These are phyloP conservation scores for Vitis hybrid DNA, from an alignment of 177 flowering plant genomes.

Conservation along the genomic window DNA sequence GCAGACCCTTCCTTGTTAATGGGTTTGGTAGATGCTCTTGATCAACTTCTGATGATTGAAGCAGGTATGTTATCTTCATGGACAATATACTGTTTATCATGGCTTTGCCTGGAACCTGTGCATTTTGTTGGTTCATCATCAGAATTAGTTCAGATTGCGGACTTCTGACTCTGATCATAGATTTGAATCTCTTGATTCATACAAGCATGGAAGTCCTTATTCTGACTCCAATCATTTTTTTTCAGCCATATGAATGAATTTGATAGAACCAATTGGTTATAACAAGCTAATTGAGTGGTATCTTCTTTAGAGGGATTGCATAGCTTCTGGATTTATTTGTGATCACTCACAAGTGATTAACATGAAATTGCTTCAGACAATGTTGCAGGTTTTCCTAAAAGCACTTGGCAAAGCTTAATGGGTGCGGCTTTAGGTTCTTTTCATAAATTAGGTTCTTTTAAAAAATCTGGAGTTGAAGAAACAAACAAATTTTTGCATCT, in stretches of 20 bases:
- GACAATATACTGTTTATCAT: neutral
- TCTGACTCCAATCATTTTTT: too few relatives aligned
- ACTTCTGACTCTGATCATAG: too few relatives aligned
- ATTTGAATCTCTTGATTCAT: too few relatives aligned
- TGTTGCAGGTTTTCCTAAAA: conserved; percentile 47
- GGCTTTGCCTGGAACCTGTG: neutral
- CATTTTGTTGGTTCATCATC: too few relatives aligned
- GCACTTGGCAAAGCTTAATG: conserved; percentile 65
- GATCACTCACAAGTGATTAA: neutral
- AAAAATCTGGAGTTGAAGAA: conserved; percentile 25
- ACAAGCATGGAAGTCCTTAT: too few relatives aligned
- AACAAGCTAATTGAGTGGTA: neutral
- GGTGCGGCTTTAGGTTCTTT: conserved; percentile 72
- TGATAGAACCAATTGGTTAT: too few relatives aligned
- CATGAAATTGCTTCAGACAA: conserved; percentile 30
- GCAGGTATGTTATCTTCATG: conserved; percentile 39
- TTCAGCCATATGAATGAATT: too few relatives aligned
- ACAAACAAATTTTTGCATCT: conserved; percentile 44
- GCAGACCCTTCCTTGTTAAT: conserved; percentile 37
- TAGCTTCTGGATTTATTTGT: neutral
- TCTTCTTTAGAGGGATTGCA: neutral
- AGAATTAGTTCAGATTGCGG: too few relatives aligned
- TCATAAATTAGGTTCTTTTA: conserved; percentile 21
- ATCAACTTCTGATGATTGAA: conserved; percentile 40
- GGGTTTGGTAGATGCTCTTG: conserved; percentile 59